Base-by-base conservation (phyloP, 192 early-diverging fungal genomes). In the Coemansia sp. region DNA sequence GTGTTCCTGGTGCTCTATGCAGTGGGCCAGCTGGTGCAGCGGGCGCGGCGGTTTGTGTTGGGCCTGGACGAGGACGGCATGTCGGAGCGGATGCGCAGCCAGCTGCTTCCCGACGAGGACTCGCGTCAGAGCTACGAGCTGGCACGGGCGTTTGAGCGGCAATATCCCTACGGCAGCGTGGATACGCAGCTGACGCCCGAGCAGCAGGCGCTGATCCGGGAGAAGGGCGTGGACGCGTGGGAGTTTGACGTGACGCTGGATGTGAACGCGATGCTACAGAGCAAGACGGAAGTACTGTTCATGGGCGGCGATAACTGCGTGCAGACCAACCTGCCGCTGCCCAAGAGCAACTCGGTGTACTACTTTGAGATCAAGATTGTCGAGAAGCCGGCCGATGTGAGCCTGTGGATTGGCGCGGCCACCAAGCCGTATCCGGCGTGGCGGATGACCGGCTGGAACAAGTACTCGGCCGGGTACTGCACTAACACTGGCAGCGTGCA, bases 361-460 rank as follows among this genome's bases (percentile, higher is more conserved):
- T 90, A 90, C 64, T 90, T 86, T 82, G 89, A 90, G 58, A 83
- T 84, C 42, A 89, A 89, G 62, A 75, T 89, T 63, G 83, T 82
- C 66, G 87, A 89, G 70, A 87, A 86, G 58, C 84, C 85, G 25
- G 55, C 64, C 1, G 82, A 78, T 20, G 86, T 85, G 21, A 83
- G 70, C 46, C 75, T 89, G 62, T 78, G 84, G 52, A 74, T 89
- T 30, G 87, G 87, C n/a, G 79, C 87, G 12, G 77, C 82, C 15
- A 87, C 86, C 14, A 89, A 86, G 54, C 87, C 87, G 12, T 89
- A 84, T 55, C 87, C 87, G 15, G 72, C 75, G 22, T 86, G 84
- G 72, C 69, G 87, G 40, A 73, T 89, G 62, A 74, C 83, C 60
- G 87, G 87, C 11, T 89, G 87, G 87, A 87, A 86, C 81, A 80